phyloP scores from a whole-genome alignment of 192 early-diverging fungal genomes.

The Rhizoclosmatium sp. region DNA sequence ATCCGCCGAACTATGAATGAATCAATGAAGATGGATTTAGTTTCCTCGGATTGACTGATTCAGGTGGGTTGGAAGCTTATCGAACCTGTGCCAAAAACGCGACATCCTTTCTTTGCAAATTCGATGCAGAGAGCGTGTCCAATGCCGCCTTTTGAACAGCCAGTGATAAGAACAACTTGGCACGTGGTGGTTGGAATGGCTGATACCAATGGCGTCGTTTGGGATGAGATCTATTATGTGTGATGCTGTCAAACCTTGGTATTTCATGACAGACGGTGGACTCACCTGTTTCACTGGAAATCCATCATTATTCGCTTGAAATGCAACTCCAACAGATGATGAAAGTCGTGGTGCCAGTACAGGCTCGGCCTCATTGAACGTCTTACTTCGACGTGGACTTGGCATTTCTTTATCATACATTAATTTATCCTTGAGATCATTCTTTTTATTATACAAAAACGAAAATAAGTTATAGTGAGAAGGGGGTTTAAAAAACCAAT shows the following conservation, averaged over 20 bases:
- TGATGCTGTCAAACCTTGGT: not conserved
- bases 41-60: too few relatives aligned
- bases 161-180: constrained; percentile 36
- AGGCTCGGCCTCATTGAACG: constrained; percentile 1
- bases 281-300: not conserved
- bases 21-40: not conserved
- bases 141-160: constrained; percentile 36
- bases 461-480: too few relatives aligned
- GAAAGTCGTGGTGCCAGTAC: not conserved
- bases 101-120: constrained; percentile 32
- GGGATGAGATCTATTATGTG: not conserved
- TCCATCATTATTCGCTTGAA: not conserved
- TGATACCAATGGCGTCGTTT: not conserved
- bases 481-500: not conserved
- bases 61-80: not conserved
- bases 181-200: constrained; percentile 8
- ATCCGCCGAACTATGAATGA: not conserved
- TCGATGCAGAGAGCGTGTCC: constrained; percentile 24
- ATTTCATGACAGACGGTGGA: not conserved
- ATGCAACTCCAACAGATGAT: not conserved
- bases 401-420: not conserved
- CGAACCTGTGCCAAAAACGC: constrained; percentile 33
- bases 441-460: too few relatives aligned
- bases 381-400: not conserved
- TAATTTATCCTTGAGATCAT: not conserved